A percentile compares a stretch with the other conserved stretches of the same genome.
phyloP scores from a whole-genome alignment of 1,139 yeast genomes.

The Arxiozyma bovina region DNA sequence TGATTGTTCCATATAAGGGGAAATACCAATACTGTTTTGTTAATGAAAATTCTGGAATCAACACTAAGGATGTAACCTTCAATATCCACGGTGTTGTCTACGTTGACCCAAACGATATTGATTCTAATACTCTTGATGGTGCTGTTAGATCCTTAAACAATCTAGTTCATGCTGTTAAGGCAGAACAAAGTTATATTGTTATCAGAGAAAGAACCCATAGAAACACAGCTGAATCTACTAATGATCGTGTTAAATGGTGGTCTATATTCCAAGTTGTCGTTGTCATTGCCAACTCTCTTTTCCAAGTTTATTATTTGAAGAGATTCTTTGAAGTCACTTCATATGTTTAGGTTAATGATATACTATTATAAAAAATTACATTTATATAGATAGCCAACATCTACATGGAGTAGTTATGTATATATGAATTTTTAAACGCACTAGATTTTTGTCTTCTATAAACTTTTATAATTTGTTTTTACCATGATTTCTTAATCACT shows the following conservation, averaged over 20 bases:
- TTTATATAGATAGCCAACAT: neutral
- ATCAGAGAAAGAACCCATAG: constrained; percentile 96
- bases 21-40: constrained; percentile 85
- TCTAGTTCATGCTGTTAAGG: constrained; percentile 76
- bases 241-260: constrained; percentile 98
- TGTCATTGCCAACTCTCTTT: constrained; percentile 76
- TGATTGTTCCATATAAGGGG: constrained; percentile 60
- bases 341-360: constrained; percentile 38
- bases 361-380: neutral
- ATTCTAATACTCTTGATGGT: constrained; percentile 73
- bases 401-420: too few species aligned
- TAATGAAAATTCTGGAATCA: constrained; percentile 65
- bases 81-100: constrained; percentile 90
- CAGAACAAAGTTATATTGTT: constrained; percentile 86
- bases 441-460: neutral
- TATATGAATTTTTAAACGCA: neutral
- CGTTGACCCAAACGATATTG: constrained; percentile 76
- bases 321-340: constrained; percentile 93
- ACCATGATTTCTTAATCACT: too few species aligned
- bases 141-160: constrained; percentile 73
- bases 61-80: constrained; percentile 86
- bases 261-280: constrained; percentile 81
- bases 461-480: neutral
- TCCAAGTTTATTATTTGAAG: constrained; percentile 89
- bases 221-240: constrained; percentile 96